Evolutionary conservation across 31 red algal genomes (phyloP), one percentile per base, ranked within the genome.

Genomic region (Bonnemaisonia californica): DNA sequence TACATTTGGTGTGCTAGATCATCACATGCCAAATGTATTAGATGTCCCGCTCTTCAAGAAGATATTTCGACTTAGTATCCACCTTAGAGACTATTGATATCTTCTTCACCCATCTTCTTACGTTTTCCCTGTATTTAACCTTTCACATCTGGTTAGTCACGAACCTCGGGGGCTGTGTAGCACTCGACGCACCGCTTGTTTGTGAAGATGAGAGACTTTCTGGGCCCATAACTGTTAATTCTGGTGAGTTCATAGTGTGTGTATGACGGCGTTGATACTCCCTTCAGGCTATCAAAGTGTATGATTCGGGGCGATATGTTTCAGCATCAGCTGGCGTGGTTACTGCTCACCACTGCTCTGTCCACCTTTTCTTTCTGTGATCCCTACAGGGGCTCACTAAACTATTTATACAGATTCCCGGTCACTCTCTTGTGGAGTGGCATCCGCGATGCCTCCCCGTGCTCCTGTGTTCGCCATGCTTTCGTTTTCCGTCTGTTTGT

Each of bases 21-120:
- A 55, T 81, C 77, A 37, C 77, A 81, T 7, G 57, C 24, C 2
- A 81, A 16, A 41, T 48, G 69, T 30, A 69, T 31, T 2, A 81
- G 32, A 54, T 40, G 18, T 4, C 59, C 77, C 4, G 62, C 77
- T 26, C 62, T 27, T 27, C 21, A 16, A 71, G 26, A 18, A 71
- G 36, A 18, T 12, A 27, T 26, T 71, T 71, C 13, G 0, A 36
- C 26, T 41, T 71, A 16, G 26, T 22, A 27, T 41, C 68, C 16
- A 41, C 26, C 68, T 71, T 27, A 16, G 68, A 12, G 42, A 71
- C 16, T 36, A 0, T 41, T 27, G 21, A 36, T 21, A 71, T 19
- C 26, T 41, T 42, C 13, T 41, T 13, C 18, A 42, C 26, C 68
- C 68, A 71, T 18, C 13, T 36, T 11, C 68, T 12, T 41, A 42